Evolutionary conservation across 1,284 basidiomycete genomes (phyloP), one percentile per base, ranked within the genome.

Genomic region (Peniophora sp.): DNA sequence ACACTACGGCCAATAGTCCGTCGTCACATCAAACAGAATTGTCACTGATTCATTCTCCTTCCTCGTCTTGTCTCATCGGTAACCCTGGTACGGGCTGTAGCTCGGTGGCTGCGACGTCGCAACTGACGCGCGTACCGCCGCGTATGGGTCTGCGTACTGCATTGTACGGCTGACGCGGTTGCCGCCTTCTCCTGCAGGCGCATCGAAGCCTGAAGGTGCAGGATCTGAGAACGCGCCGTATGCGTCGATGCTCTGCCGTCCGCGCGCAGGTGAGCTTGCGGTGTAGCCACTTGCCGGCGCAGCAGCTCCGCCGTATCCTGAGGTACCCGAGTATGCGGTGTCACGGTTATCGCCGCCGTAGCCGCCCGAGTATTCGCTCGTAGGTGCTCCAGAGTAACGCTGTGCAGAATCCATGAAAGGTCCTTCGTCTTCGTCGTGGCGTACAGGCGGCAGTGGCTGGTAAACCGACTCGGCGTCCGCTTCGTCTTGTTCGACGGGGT

Each of bases 211-310:
- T 55, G 71, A 78, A 1, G 89, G 88, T 0, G 85, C 77, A 25
- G 88, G 88, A 62, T 91, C 88, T 0, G 82, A 85, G 68, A 93
- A 93, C 17, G 90, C 90, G 47, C 91, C 91, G 60, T 93, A 92
- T 8, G 81, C 82, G 59, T 93, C 90, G 66, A 92, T 80, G 57
- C 86, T 89, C 3, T 80, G 81, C 45, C 91, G 73, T 3, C 71
- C 59, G 46, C 53, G 53, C 27, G 53, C 58, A 2, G 53, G 56
- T 19, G 57, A 64, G 3, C 61, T 61, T 48, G 48, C 50, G 5
- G 16, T 8, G 23, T 61, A 56, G 14, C 49, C 49, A n/a, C 55
- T 49, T 39, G 52, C 39, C 2, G 54, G 45, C 14, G 68, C 63
- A 41, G 44, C 63, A 61, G n/a, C 49, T 25, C 39, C 47, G 45